Evolutionary conservation across 768 basidiomycete genomes (phyloP).

Genomic region (Phaffia tasmanica): DNA sequence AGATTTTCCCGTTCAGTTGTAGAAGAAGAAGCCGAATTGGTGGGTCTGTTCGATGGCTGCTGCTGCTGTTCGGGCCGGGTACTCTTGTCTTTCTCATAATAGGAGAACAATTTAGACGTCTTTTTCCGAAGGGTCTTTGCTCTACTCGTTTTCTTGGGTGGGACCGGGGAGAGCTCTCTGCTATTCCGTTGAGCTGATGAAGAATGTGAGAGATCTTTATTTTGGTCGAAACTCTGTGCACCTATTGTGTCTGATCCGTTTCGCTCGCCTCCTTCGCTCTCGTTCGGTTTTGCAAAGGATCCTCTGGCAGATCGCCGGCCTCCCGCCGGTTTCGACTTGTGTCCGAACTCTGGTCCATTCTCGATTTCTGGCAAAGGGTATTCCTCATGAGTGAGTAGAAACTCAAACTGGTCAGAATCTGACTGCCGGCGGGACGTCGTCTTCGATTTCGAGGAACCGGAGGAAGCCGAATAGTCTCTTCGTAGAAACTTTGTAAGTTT

Average conservation of each 20-base stretch:
- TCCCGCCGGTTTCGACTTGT: too few relatives aligned
- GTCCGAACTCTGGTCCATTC: too few relatives aligned
- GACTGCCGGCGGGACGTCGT: too few relatives aligned
- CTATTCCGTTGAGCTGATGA: not conserved
- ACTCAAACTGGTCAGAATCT: too few relatives aligned
- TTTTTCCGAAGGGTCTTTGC: slow-evolving; percentile 14
- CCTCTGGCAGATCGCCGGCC: too few relatives aligned
- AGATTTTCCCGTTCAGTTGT: not conserved
- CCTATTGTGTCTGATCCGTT: not conserved
- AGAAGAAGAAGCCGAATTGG: not conserved
- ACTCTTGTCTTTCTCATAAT: not conserved
- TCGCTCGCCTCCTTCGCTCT: not conserved
- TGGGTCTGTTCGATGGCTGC: not conserved
- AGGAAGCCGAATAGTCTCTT: not conserved
- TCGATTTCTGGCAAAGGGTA: too few relatives aligned
- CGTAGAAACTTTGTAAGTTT: slow-evolving; percentile 19
- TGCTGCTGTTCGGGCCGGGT: not conserved
- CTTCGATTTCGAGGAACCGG: too few relatives aligned
- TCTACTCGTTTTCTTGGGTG: slow-evolving; percentile 10
- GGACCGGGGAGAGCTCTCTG: not conserved
- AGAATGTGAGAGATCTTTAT: not conserved
- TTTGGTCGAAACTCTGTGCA: not conserved
- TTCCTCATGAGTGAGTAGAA: too few relatives aligned
- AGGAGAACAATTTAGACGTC: slow-evolving; percentile 20
- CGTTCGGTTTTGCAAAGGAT: not conserved